Conservation (phyloP, 1,284 basidiomycete genomes). For the Leccinum insolens region DNA sequence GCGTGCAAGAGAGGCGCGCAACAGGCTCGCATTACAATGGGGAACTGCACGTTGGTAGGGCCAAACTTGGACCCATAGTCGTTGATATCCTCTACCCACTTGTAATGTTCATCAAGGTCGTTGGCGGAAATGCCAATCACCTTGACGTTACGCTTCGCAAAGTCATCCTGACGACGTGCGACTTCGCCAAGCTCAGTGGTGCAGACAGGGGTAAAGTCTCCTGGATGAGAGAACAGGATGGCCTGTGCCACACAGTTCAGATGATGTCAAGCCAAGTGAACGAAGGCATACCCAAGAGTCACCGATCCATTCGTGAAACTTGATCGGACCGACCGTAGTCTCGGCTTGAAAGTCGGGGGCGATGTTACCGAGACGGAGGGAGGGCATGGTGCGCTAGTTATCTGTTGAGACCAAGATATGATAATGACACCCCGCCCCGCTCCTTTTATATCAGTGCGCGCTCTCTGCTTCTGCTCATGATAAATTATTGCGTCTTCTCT, state of each 20-base stretch:
- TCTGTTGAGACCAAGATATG: constrained; percentile 9
- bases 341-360: constrained; percentile 86
- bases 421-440: constrained; percentile 5
- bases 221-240: constrained; percentile 93
- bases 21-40: constrained; percentile 66
- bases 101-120: constrained; percentile 80
- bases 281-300: constrained; percentile 76
- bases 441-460: constrained; percentile 24
- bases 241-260: constrained; percentile 45
- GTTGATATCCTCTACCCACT: constrained; percentile 94
- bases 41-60: constrained; percentile 83
- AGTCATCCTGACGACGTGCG: constrained; percentile 85
- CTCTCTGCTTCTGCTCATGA: constrained; percentile 15
- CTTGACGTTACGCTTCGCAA: constrained; percentile 88
- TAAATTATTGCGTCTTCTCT: constrained; percentile 47
- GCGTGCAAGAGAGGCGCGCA: constrained; percentile 3
- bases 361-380: constrained; percentile 74
- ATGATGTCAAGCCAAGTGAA: not conserved
- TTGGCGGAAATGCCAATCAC: constrained; percentile 96
- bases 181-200: constrained; percentile 98
- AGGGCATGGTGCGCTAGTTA: constrained; percentile 33
- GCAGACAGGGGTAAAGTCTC: constrained; percentile 85
- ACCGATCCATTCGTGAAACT: constrained; percentile 92
- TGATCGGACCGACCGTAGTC: constrained; percentile 77
- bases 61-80: constrained; percentile 68